phyloP scores from a whole-genome alignment of 2,329 filamentous ascomycete species.

The Neurospora crassa region DNA sequence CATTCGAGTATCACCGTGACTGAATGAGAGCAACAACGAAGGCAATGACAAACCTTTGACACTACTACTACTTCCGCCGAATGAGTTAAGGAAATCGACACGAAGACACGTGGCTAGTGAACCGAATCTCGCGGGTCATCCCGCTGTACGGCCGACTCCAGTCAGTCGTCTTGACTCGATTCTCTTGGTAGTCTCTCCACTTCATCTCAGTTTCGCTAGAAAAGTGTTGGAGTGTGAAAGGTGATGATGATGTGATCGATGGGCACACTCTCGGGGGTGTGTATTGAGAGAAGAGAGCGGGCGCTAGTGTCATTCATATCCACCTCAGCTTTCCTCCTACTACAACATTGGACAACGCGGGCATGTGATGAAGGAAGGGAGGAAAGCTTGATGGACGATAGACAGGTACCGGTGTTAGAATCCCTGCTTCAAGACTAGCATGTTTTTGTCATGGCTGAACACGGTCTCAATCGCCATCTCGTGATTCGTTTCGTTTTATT shows the following conservation, averaged over 20 bases:
- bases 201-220: neutral
- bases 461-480: neutral
- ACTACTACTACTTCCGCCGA: neutral
- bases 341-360: neutral
- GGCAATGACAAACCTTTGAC: neutral
- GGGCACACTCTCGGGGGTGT: neutral
- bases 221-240: neutral
- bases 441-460: neutral
- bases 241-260: neutral
- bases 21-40: neutral
- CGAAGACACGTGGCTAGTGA: neutral
- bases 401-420: neutral
- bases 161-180: neutral
- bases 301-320: neutral
- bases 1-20: neutral
- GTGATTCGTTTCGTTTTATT: neutral
- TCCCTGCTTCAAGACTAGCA: neutral
- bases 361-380: neutral
- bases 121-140: neutral
- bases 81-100: neutral
- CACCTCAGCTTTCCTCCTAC: neutral
- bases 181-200: neutral
- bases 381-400: neutral
- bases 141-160: neutral
- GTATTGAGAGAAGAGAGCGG: neutral